Base-by-base conservation (phyloP, 345 rosid genomes). In the Gossypium turneri region DNA sequence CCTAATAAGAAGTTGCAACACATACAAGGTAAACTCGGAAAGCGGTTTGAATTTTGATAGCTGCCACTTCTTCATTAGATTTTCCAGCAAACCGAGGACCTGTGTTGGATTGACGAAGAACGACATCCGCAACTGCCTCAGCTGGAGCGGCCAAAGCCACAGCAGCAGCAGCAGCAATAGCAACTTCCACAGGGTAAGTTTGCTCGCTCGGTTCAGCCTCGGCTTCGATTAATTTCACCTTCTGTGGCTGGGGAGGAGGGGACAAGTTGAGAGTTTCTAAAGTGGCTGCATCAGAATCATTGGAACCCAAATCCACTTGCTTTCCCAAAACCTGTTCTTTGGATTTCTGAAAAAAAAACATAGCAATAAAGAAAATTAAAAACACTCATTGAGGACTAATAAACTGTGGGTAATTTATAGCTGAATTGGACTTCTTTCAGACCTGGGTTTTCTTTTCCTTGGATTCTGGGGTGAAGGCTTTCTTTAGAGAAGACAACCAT, bases 401-500 rank as follows among this genome's bases (percentile, higher is more conserved):
- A 34, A 34, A 34, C 7, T 34, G 38, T 34, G 6, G 38, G 38
- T 34, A 34, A 34, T 34, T 34, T 34, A 34, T 34, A 34, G 38
- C 38, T 34, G 6, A 34, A 34, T 16, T 51, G 19, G 55, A 51
- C 17, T 52, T 52, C 17, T 52, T 4, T 52, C 45, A 25, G 73
- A 88, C 92, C 89, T 78, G 78, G 11, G 85, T 82, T 77, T 78
- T 86, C 86, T 82, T 86, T 79, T 79, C 87, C 77, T 85, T 90
- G 19, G 97, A 84, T 12, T 90, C 88, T 19, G 97, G 93, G 77
- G 92, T 90, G 75, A 92, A 88, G 52, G 94, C 94, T 76, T 89
- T 95, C 91, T 85, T 95, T 69, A 95, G 90, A 53, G 83, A 86
- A 45, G 98, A 86, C 81, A 95, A 85, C 98, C 98, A 94, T 76